Evolutionary conservation across 2,329 filamentous ascomycete genomes (phyloP), one percentile per base, ranked within the genome.

Genomic region (Metarhizium guizhouense): DNA sequence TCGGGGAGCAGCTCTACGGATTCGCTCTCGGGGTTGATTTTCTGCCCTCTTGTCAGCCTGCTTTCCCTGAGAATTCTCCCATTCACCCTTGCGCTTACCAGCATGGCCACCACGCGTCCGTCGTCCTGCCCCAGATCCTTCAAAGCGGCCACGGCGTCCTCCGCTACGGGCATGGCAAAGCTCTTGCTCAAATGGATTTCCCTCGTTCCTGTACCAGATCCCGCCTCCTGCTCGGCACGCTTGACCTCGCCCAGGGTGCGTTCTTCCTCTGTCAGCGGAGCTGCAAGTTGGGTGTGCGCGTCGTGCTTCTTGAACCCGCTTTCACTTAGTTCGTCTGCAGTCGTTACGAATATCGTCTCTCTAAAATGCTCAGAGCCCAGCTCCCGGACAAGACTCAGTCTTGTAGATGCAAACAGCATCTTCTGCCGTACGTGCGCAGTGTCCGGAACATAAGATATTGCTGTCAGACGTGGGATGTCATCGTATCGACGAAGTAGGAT

Each of bases 371-470:
- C 88, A 54, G 83, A 81, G 49, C 90, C 89, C 10, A 94, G 77
- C 71, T 93, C 88, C 47, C 88, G 81, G 52, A 86, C 81, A 1
- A 94, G 78, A 0, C 88, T 88, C 63, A 92, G 76, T 10, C 88
- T 81, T 32, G 89, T 92, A 29, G 84, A 82, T 6, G 89, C 88
- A 69, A 93, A 92, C 25, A 94, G 80, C 86, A 90, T 94, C 77
- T 94, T 94, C 68, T 90, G 86, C 43, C 89, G 84, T 56, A 94
- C 88, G 32, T 86, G 87, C 43, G 89, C 89, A 1, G 82, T 68
- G 70, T 93, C 87, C 30, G 89, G 90, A 6, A 94, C 84, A 69
- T 91, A 94, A 40, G 88, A 90, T 40, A 92, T 75, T 49, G 85
- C 87, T 30, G 87, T 73, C 60, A 91, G 83, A 60, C 70, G 71